Conservation (phyloP, 164 flowering plant species). For the Kalanchoe fedtschenkoi region DNA sequence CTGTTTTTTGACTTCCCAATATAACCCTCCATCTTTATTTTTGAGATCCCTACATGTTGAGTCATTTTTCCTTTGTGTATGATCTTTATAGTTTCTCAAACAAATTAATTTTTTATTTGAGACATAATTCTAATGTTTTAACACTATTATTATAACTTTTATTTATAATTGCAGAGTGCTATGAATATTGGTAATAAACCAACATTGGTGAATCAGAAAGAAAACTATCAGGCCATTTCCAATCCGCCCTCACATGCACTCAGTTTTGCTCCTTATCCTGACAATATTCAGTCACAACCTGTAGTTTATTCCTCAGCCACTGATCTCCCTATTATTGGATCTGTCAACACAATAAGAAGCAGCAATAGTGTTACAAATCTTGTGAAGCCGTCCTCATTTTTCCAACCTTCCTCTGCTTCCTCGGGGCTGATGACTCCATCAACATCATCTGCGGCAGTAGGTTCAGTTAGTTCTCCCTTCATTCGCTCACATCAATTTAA, state of each 20-base stretch:
- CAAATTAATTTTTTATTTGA: background rate
- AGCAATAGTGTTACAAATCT: slow-evolving; percentile 23
- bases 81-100: background rate
- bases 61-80: background rate
- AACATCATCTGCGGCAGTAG: slow-evolving; percentile 21
- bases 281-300: slow-evolving; percentile 12
- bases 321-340: slow-evolving; percentile 11
- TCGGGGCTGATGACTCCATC: slow-evolving; percentile 22
- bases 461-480: slow-evolving; percentile 22
- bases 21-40: background rate
- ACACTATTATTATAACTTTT: background rate
- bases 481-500: slow-evolving; percentile 31
- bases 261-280: slow-evolving; percentile 13
- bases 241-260: slow-evolving; percentile 16
- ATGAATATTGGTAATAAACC: slow-evolving; percentile 21
- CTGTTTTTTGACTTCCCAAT: background rate
- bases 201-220: slow-evolving; percentile 18
- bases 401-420: slow-evolving; percentile 25
- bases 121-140: background rate
- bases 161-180: slow-evolving; percentile 27
- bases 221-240: slow-evolving; percentile 19
- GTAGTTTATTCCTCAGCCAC: slow-evolving; percentile 16
- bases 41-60: background rate
- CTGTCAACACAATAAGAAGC: slow-evolving; percentile 15
- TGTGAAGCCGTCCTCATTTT: slow-evolving; percentile 40